Evolutionary conservation across 2,329 filamentous ascomycete genomes (phyloP).

Genomic region (Xylaria sp.): DNA sequence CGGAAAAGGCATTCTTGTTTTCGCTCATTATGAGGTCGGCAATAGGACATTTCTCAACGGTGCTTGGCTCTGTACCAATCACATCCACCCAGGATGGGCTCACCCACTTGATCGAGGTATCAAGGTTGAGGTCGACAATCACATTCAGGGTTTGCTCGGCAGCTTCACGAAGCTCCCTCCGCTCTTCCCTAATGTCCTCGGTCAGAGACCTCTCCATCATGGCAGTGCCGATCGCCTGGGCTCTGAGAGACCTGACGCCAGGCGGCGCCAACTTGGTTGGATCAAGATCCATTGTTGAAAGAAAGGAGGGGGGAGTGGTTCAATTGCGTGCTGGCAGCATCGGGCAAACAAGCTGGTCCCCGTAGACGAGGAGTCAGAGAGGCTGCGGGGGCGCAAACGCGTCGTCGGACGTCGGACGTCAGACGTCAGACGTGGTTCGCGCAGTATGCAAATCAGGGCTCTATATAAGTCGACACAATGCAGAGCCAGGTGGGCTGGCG

Average conservation of each 20-base stretch:
- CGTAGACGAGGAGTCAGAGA: slow-evolving; percentile 29
- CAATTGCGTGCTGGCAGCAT: slow-evolving; percentile 53
- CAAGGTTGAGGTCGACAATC: slow-evolving; percentile 91
- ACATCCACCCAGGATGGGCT: slow-evolving; percentile 97
- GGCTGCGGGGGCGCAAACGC: slow-evolving; percentile 45
- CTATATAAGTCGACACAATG: slow-evolving; percentile 43
- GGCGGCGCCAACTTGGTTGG: slow-evolving; percentile 62
- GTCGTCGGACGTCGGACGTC: slow-evolving; percentile 40
- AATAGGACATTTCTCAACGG: slow-evolving; percentile 80
- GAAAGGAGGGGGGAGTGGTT: slow-evolving; percentile 41
- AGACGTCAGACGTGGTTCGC: slow-evolving; percentile 33
- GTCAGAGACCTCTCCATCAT: slow-evolving; percentile 81
- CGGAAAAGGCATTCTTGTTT: slow-evolving; percentile 82
- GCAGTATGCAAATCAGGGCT: slow-evolving; percentile 40
- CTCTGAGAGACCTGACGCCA: slow-evolving; percentile 64
- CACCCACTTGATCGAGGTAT: slow-evolving; percentile 93
- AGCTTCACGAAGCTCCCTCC: slow-evolving; percentile 92
- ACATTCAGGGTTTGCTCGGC: slow-evolving; percentile 97
- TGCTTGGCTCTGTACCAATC: slow-evolving; percentile 79
- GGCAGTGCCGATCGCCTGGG: slow-evolving; percentile 56
- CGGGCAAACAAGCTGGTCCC: slow-evolving; percentile 39
- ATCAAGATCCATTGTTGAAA: slow-evolving; percentile 59
- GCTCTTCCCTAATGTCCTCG: slow-evolving; percentile 91
- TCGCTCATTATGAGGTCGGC: slow-evolving; percentile 81
- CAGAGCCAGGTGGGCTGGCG: slow-evolving; percentile 53